Base-by-base conservation (phyloP, 2,329 filamentous ascomycete genomes). In the Aureobasidium vineae region DNA sequence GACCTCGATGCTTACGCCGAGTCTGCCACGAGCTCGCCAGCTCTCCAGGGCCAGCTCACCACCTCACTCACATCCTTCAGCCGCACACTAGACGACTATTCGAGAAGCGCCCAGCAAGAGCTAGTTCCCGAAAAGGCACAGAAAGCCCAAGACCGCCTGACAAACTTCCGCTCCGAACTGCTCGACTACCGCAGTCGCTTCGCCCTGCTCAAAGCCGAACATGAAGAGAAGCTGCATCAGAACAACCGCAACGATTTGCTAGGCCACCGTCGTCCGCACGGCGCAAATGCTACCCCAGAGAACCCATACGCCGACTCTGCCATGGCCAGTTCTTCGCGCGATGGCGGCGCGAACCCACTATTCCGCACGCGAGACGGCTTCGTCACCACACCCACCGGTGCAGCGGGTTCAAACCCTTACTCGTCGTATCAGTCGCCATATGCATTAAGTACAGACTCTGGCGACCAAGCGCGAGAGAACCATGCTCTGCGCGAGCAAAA, bases 21-120 rank as follows among this genome's bases (percentile, higher is more conserved):
- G 68, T 81, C 83, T 10, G 77, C 81, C 36, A 83, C 84, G 61
- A 82, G 83, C 57, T 88, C 87, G 47, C 82, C 85, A 54, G 85
- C 86, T 61, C 82, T 90, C 15, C 88, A 89, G 74, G 85, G 89
- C 74, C 90, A 92, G 77, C 86, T 92, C 70, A 89, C 89, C n/a
- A 89, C 88, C 23, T 90, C 90, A 16, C 81, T 96, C 36, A 88
- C 90, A 50, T 87, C 92, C 68, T 92, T 99, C 77, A 86, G 90
- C 54, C 91, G 95, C 68, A 96, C 92, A 0, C 84, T 99, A 70
- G 93, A 97, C 79, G 93, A 97, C 75, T 99, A 99, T 82, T 87
- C 90, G 73, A 85, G 85, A 65, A 86, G 96, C 36, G 90, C 93
- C 1, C 90, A 91, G 70, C 90, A 94, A 73, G 95, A 99, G 78